Base-by-base conservation (phyloP, 176 grass and related monocot genomes). In the Oryza brachyantha region DNA sequence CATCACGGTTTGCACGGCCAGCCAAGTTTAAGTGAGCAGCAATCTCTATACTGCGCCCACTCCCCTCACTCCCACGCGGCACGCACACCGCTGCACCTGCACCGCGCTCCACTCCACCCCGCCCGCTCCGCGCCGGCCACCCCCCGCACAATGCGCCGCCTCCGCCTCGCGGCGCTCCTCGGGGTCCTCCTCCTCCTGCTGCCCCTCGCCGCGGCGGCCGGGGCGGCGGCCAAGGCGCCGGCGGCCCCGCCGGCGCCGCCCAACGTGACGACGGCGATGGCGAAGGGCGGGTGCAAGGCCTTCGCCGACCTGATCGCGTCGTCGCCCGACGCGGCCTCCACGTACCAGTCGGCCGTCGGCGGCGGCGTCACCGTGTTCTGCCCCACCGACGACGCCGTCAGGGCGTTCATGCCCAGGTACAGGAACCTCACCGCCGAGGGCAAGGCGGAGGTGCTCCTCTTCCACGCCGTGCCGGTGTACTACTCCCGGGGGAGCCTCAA, bases 341-440 rank as follows among this genome's bases (percentile, higher is more conserved):
- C 95, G 3, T 98, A 92, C 88, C 74, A 82, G 34, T 79, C 84
- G 14, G 80, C 84, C 65, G 73, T 82, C 17, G 87, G 27, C 19
- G 91, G 95, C 66, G 92, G 95, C 29, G 29, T 98, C 73, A 93
- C 94, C 19, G 90, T 88, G 21, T 93, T 97, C 76, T 97, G 93
- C 85, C 90, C 93, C 2, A 57, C 81, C 14, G 93, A 97, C 76
- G 87, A 86, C 64, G 87, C 87, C 25, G 81, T 97, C 9, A 61
- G 55, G 3, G 85, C 65, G 5, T 97, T 97, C 83, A 34, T 90
- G 57, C 90, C 87, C 13, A 48, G 52, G 43, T 97, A 93, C 76
- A 90, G 81, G 90, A 96, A 96, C 82, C 86, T 96, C 32, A 93
- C 72, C 11, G 85, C 77, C 25, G 77, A 89, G 31, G 90, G 63